phyloP scores from a whole-genome alignment of 768 basidiomycete species.

The Hysterangium stoloniferum region DNA sequence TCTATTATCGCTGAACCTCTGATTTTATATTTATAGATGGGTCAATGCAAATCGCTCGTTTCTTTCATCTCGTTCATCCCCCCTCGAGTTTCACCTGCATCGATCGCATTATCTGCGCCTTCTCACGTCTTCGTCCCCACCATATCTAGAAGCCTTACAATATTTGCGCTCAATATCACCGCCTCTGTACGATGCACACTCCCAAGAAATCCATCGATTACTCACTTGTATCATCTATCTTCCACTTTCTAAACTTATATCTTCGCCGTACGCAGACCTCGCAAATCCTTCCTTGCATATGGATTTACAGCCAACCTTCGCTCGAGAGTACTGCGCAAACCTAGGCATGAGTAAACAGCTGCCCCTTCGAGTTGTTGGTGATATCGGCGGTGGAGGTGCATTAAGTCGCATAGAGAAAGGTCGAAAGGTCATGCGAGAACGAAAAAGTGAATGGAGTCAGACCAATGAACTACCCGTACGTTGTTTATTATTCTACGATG shows the following conservation, averaged over 20 bases:
- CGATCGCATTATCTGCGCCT: conserved; percentile 84
- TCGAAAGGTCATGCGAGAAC: conserved; percentile 85
- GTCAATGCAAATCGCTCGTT: conserved; percentile 56
- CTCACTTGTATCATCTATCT: conserved; percentile 64
- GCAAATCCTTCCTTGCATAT: conserved; percentile 64
- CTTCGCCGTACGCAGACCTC: conserved; percentile 70
- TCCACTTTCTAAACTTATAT: conserved; percentile 55
- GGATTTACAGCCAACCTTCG: conserved; percentile 76
- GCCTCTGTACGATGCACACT: conserved; percentile 55
- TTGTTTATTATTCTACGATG: conserved; percentile 9
- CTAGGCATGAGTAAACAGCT: conserved; percentile 86
- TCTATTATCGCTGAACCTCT: conserved; percentile 3
- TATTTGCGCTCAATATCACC: conserved; percentile 68
- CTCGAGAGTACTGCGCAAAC: conserved; percentile 81
- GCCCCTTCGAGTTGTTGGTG: conserved; percentile 81
- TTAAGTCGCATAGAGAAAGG: conserved; percentile 91
- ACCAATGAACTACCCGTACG: conserved; percentile 82
- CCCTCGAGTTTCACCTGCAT: conserved; percentile 85
- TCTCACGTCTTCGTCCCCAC: conserved; percentile 50
- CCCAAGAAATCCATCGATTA: conserved; percentile 59
- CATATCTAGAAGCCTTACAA: conserved; percentile 51
- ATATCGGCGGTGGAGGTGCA: conserved; percentile 89
- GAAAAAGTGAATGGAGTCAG: conserved; percentile 89
- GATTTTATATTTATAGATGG: conserved; percentile 53
- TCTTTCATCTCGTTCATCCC: conserved; percentile 60